Evolutionary conservation across 306 rosid species (phyloP).

Genomic region (Quercus variabilis): DNA sequence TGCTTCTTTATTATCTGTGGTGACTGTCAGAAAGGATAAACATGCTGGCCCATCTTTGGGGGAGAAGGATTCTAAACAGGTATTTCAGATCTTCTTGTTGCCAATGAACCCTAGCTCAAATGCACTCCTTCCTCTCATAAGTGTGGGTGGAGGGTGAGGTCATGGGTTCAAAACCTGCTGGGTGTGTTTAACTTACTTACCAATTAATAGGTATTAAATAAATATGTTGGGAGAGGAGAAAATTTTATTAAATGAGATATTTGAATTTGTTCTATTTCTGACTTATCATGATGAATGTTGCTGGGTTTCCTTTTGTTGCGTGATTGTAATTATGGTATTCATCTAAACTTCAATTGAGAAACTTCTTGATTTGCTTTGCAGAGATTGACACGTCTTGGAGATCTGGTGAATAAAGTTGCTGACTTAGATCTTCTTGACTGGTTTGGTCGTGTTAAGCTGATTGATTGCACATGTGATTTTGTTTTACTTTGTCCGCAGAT

Average conservation of each 20-base stretch:
- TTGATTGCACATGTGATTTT: conserved; percentile 75
- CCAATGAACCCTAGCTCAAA: too few relatives aligned
- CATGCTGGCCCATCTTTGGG: conserved; percentile 26
- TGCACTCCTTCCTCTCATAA: too few relatives aligned
- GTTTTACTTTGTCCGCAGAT: conserved; percentile 66
- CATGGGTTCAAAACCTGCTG: too few relatives aligned
- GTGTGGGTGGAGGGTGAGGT: too few relatives aligned
- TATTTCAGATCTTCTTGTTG: conserved; percentile 16
- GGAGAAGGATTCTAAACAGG: conserved; percentile 55
- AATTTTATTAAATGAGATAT: background rate
- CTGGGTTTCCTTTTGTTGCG: background rate
- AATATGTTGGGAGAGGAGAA: background rate
- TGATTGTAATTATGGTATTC: background rate
- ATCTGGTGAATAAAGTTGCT: conserved; percentile 56
- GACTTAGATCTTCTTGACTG: conserved; percentile 71
- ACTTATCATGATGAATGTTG: background rate
- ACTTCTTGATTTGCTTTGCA: conserved; percentile 30
- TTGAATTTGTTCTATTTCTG: background rate
- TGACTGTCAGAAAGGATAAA: conserved; percentile 36
- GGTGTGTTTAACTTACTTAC: too few relatives aligned
- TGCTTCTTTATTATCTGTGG: conserved; percentile 46
- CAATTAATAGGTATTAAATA: background rate
- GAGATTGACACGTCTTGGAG: conserved; percentile 59
- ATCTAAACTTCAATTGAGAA: conserved; percentile 6
- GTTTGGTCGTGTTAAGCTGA: conserved; percentile 78